Base-by-base conservation (phyloP, 306 rosid genomes). In the Clitoria ternatea region DNA sequence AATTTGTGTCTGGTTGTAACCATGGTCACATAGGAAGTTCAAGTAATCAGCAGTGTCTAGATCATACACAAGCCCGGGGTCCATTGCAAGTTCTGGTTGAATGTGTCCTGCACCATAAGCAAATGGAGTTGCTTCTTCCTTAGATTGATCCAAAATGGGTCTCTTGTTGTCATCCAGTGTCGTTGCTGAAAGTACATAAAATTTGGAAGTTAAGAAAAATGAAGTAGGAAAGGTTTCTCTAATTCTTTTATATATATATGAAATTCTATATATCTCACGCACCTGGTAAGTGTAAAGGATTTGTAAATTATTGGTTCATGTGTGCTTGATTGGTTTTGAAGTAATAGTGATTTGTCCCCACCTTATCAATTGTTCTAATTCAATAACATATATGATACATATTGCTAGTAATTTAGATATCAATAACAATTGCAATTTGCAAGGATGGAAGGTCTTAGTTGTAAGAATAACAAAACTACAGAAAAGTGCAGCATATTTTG, bases 31-130 rank as follows among this genome's bases (percentile, higher is more conserved):
- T 64, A 90, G 54, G 84, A 87, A 83, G 79, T 85, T 85, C 76
- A 90, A 69, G 88, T 85, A 85, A 73, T 90, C 93, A 2, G 20
- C 18, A 1, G 27, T 29, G 17, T 68, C 73, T 9, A 82, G 73
- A 72, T 87, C 87, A 60, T 87, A 90, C 14, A 90, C 35, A 3
- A 87, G 89, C 6, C 93, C 96, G 1, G 93, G 96, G 45, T 83
- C 84, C 81, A 74, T 70, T 9, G 91, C 93, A 6, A 42, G 75
- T 72, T 83, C 81, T 20, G 92, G 92, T 48, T 78, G 70, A 33
- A 90, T 63, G 33, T 90, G 96, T 17, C 92, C 96, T 1, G 87
- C 67, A 0, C 96, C 96, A 24, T 83, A 87, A 3, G 61, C 85
- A 47, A 83, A 83, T 40, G 90, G 87, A 3, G 85, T 90, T 42